Base-by-base conservation (phyloP, 2,329 filamentous ascomycete species). In the Colletotrichum sp. region DNA sequence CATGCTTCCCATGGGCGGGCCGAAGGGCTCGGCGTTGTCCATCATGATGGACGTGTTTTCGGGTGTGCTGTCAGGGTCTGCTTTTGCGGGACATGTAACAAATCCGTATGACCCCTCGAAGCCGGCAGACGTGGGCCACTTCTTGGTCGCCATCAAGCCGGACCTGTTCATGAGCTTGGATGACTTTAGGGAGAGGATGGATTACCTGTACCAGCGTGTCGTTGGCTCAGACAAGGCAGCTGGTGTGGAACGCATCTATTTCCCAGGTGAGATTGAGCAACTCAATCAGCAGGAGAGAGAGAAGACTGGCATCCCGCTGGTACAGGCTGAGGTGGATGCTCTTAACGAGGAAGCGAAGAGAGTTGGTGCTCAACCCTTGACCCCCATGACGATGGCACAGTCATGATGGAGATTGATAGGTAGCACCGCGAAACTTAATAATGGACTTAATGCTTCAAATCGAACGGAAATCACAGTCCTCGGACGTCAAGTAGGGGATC, bases 21-120 rank as follows among this genome's bases (percentile, higher is more conserved):
- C 95, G 0, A 97, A 97, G 83, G 95, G 95, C 0, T 95, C 93
- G 3, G 95, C 90, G 0, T 83, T 97, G 55, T 87, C 94, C 1
- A 91, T 97, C 71, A 96, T 96, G 94, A 97, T 97, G 95, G 95
- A 97, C 81, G 93, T 98, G 3, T 96, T 97, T 81, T 96, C 94
- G 0, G 95, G 95, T 0, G 93, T 95, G 0, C 80, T 97, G 1
- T 95, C 94, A 0, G 95, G 95, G 0, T 93, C 92, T 36, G 94
- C 94, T 0, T 97, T 95, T 84, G 95, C 94, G 0, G 95, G 95
- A 0, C 88, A 94, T 80, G 95, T 97, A 22, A 94, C 92, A 0
- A 91, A 91, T 22, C 95, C 95, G 0, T 97, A 97, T 82, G 94
- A 96, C 80, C 89, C 93, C 4, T 92, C 90, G 0, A 90, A 88